Evolutionary conservation across 164 flowering plant species (phyloP).

Genomic region (Hamamelis virginiana): DNA sequence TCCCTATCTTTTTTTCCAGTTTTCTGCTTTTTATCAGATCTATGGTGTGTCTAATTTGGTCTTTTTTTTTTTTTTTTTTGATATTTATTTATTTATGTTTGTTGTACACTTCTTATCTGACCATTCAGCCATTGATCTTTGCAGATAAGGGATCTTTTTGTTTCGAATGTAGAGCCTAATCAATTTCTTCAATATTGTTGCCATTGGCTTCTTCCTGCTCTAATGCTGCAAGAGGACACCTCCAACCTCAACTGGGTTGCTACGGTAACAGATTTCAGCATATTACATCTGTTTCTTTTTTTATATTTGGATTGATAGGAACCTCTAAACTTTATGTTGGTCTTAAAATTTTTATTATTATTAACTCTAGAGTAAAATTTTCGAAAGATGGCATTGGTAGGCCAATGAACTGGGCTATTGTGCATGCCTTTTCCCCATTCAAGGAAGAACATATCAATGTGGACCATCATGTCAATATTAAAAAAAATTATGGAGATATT

Average conservation of each 20-base stretch:
- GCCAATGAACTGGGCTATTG: background rate
- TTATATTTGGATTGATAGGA: background rate
- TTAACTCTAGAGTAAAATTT: background rate
- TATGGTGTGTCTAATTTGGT: no score
- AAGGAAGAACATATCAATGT: background rate
- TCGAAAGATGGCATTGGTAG: background rate
- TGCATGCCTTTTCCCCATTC: background rate
- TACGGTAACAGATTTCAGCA: constrained; percentile 37
- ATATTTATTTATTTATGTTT: background rate
- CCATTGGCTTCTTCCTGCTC: constrained; percentile 94
- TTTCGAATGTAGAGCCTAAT: constrained; percentile 55
- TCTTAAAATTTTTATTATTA: background rate
- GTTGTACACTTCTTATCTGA: background rate
- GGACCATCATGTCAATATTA: no score
- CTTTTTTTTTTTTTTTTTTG: background rate
- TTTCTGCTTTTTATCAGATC: no score
- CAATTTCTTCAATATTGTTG: constrained; percentile 79
- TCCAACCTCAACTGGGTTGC: constrained; percentile 66
- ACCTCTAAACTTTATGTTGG: background rate
- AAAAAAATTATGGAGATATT: no score
- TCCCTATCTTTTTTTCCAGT: no score
- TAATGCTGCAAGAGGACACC: constrained; percentile 52
- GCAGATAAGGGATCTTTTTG: constrained; percentile 77
- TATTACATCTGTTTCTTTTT: background rate
- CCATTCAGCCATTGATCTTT: constrained; percentile 10